Evolutionary conservation across 2,329 filamentous ascomycete species (phyloP).

Genomic region (Myriosclerotinia curreyana): DNA sequence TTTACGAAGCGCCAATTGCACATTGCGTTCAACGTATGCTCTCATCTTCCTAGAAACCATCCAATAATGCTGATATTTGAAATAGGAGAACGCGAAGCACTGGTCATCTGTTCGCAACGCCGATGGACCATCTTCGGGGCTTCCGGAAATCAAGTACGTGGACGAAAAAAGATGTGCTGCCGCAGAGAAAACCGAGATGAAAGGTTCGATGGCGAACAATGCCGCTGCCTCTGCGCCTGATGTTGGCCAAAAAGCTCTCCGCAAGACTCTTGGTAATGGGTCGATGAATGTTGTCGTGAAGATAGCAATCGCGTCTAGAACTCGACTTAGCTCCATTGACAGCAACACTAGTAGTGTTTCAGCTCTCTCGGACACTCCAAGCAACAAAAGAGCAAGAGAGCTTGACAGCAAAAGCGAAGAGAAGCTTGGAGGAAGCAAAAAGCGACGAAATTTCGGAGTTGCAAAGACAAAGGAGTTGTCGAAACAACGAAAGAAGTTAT

Average conservation of each 20-base stretch:
- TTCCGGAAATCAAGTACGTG: neutral
- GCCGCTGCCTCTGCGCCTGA: neutral
- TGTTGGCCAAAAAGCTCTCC: neutral
- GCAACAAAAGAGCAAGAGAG: neutral
- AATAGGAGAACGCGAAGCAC: conserved; percentile 44
- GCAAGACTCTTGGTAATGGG: no score
- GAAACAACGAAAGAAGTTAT: neutral
- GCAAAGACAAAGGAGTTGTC: neutral
- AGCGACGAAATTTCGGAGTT: neutral
- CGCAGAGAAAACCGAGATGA: neutral
- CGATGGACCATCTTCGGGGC: neutral
- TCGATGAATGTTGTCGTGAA: neutral
- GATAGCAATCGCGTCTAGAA: neutral
- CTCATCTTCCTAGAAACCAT: neutral
- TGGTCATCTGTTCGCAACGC: conserved; percentile 59
- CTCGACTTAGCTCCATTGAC: neutral
- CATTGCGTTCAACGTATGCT: conserved; percentile 3
- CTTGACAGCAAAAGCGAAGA: neutral
- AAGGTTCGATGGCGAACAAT: neutral
- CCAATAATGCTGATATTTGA: neutral
- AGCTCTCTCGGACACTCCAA: neutral
- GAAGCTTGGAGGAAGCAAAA: neutral
- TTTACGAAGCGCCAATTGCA: neutral
- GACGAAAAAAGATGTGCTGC: neutral
- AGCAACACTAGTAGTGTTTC: neutral